Conservation (phyloP, 1,284 basidiomycete genomes). For the Trametes polyzona region DNA sequence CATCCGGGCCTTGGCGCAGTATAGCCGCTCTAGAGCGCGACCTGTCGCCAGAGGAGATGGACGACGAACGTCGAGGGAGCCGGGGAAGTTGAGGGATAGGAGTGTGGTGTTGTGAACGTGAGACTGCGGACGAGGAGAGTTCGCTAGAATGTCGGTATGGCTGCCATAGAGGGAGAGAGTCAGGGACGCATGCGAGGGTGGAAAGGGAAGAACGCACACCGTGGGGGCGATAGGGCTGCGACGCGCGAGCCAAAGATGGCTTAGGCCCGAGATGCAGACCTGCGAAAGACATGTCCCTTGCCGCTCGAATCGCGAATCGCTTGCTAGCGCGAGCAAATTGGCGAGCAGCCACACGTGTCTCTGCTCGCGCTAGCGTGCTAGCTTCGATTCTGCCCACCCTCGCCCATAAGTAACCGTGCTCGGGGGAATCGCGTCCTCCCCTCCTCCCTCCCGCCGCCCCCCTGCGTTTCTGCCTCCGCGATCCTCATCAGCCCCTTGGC, state of each 20-base stretch:
- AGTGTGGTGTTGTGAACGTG: neutral
- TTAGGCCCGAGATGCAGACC: neutral
- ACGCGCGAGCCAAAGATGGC: neutral
- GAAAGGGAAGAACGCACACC: neutral
- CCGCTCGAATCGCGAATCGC: constrained; percentile 2
- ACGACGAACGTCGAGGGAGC: neutral
- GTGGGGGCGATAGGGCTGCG: constrained; percentile 10
- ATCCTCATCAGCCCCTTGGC: neutral
- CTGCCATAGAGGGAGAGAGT: neutral
- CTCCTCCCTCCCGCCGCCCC: neutral
- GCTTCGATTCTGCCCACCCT: neutral
- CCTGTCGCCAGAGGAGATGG: neutral
- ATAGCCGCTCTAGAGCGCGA: neutral
- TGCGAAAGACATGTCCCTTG: neutral
- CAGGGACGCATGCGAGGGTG: neutral
- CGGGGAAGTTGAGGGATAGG: neutral
- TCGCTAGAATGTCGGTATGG: constrained; percentile 8
- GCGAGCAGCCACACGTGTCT: constrained; percentile 2
- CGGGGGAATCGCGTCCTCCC: neutral
- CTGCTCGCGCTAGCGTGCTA: constrained; percentile 4
- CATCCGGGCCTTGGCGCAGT: neutral
- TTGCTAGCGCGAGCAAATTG: constrained; percentile 3
- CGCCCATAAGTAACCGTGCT: constrained; percentile 2
- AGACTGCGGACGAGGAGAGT: neutral
- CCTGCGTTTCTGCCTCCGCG: constrained; percentile 7